Evolutionary conservation across 2,329 filamentous ascomycete genomes (phyloP).

Genomic region (Fusarium penzigii): DNA sequence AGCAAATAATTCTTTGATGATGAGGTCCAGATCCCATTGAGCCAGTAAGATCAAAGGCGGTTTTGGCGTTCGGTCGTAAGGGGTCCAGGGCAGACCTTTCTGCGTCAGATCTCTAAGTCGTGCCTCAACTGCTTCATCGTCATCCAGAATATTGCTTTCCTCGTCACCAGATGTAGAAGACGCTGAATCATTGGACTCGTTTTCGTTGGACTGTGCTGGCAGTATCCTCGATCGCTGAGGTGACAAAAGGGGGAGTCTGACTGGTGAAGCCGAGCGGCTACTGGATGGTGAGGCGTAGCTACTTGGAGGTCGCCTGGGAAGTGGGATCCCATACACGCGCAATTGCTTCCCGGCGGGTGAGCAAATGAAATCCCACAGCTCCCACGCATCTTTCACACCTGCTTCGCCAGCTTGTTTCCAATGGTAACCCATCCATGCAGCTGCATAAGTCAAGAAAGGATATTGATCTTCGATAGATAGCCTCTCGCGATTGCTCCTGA

Average conservation of each 20-base stretch:
- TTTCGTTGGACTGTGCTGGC: background rate
- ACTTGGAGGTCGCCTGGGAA: background rate
- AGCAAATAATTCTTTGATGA: constrained; percentile 15
- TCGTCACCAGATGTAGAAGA: background rate
- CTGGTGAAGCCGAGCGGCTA: background rate
- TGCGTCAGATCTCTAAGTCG: background rate
- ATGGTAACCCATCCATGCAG: constrained; percentile 14
- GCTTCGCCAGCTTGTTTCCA: constrained; percentile 10
- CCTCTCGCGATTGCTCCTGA: background rate
- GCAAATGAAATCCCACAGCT: constrained; percentile 19
- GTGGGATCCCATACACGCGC: constrained; percentile 4
- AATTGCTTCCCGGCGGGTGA: constrained; percentile 16
- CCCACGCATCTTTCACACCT: constrained; percentile 5
- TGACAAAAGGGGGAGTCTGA: background rate
- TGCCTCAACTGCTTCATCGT: background rate
- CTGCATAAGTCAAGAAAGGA: constrained; percentile 13
- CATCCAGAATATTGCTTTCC: background rate
- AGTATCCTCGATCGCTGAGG: background rate
- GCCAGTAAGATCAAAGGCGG: constrained; percentile 16
- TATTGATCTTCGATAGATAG: background rate
- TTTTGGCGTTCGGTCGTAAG: constrained; percentile 1
- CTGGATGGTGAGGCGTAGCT: background rate
- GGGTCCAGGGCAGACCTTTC: background rate
- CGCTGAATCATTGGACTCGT: background rate
- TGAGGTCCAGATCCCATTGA: constrained; percentile 16